Conservation (phyloP, 345 rosid species). For the Lepidium didymum region DNA sequence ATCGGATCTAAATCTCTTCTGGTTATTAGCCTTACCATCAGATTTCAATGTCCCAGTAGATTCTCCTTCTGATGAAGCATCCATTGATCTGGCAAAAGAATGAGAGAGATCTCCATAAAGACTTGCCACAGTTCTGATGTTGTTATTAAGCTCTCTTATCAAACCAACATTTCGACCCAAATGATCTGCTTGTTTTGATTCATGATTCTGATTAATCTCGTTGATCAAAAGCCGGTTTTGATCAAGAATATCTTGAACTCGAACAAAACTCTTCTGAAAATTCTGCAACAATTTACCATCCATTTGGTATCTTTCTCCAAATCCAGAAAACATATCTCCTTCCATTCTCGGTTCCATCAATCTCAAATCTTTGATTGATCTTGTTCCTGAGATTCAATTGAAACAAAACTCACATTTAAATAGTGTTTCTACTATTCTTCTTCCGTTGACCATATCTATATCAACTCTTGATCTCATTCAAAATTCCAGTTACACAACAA, state of each 20-base stretch:
- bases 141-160: slow-evolving; percentile 84
- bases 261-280: slow-evolving; percentile 71
- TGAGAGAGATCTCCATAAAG: slow-evolving; percentile 82
- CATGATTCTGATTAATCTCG: slow-evolving; percentile 83
- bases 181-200: slow-evolving; percentile 69
- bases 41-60: slow-evolving; percentile 50
- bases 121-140: slow-evolving; percentile 73
- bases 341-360: slow-evolving; percentile 47
- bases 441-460: slow-evolving; percentile 13
- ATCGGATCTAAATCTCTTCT: slow-evolving; percentile 77
- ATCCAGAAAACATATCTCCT: slow-evolving; percentile 58
- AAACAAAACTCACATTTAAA: not conserved
- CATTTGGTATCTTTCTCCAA: slow-evolving; percentile 46
- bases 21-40: slow-evolving; percentile 50
- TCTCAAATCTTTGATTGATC: slow-evolving; percentile 26
- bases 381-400: slow-evolving; percentile 4
- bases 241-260: slow-evolving; percentile 75
- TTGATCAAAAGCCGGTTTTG: slow-evolving; percentile 77
- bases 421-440: not conserved
- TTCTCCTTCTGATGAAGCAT: slow-evolving; percentile 79
- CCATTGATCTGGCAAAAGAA: slow-evolving; percentile 53
- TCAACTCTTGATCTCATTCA: slow-evolving; percentile 18
- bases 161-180: slow-evolving; percentile 70
- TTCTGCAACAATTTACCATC: slow-evolving; percentile 60
- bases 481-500: not conserved